phyloP scores from a whole-genome alignment of 768 basidiomycete genomes.

The Boletales sp. region DNA sequence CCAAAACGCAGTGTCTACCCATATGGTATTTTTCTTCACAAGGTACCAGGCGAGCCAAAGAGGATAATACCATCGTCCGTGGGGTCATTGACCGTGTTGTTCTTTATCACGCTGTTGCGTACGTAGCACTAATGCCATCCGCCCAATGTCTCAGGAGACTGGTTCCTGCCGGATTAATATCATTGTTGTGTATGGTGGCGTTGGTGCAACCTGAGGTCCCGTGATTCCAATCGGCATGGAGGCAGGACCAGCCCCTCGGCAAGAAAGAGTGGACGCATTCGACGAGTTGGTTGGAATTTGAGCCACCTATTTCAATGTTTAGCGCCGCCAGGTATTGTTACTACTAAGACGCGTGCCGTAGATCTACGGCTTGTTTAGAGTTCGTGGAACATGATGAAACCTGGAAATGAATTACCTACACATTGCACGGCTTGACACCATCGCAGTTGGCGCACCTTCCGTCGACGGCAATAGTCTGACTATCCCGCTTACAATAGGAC shows the following conservation, averaged over 20 bases:
- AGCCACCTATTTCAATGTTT: constrained; percentile 86
- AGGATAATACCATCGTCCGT: constrained; percentile 81
- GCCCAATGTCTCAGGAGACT: constrained; percentile 72
- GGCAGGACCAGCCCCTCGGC: constrained; percentile 79
- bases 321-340: constrained; percentile 57
- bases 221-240: constrained; percentile 59
- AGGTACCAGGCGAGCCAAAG: constrained; percentile 73
- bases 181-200: constrained; percentile 70
- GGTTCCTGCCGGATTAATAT: constrained; percentile 74
- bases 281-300: constrained; percentile 66
- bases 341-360: constrained; percentile 64
- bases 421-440: constrained; percentile 61
- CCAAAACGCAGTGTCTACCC: constrained; percentile 52
- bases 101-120: constrained; percentile 57
- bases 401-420: constrained; percentile 48
- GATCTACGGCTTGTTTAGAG: constrained; percentile 42
- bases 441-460: constrained; percentile 61
- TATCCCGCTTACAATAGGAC: constrained; percentile 54
- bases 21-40: constrained; percentile 76
- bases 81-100: constrained; percentile 67
- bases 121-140: constrained; percentile 76
- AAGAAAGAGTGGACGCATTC: constrained; percentile 75
- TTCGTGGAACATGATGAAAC: not conserved
- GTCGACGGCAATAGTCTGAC: constrained; percentile 71
- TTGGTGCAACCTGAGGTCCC: constrained; percentile 65